These are phyloP conservation scores for Alternaria alternata DNA, from an alignment of 2,329 filamentous ascomycete genomes.

Conservation along the genomic window DNA sequence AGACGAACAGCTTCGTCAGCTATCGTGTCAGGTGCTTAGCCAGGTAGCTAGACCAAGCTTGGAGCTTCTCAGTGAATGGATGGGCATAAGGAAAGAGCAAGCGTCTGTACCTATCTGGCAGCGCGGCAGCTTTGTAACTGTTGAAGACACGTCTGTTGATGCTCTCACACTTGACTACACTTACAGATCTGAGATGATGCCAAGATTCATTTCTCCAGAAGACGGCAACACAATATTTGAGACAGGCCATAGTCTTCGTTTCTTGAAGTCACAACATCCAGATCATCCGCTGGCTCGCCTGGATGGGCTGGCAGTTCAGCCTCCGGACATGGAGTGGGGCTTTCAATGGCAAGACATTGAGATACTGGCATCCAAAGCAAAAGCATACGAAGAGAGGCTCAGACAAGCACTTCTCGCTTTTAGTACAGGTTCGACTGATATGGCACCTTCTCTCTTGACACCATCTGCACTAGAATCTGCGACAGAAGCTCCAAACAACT, in stretches of 20 bases:
- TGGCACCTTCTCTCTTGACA: not conserved
- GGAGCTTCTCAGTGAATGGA: slow-evolving; percentile 74
- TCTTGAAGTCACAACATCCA: slow-evolving; percentile 74
- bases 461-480: not conserved
- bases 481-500: not conserved
- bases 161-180: slow-evolving; percentile 61
- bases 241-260: slow-evolving; percentile 76
- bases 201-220: slow-evolving; percentile 74
- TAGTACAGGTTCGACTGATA: slow-evolving; percentile 9
- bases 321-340: slow-evolving; percentile 71
- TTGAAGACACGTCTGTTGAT: slow-evolving; percentile 36
- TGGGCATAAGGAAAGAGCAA: slow-evolving; percentile 66
- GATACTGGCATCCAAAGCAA: slow-evolving; percentile 67
- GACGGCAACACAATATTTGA: slow-evolving; percentile 79
- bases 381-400: slow-evolving; percentile 58
- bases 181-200: slow-evolving; percentile 71
- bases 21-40: slow-evolving; percentile 72
- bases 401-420: slow-evolving; percentile 42
- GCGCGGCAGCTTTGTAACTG: slow-evolving; percentile 40
- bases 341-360: slow-evolving; percentile 77
- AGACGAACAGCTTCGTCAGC: slow-evolving; percentile 66
- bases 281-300: slow-evolving; percentile 71
- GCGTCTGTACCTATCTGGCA: slow-evolving; percentile 35
- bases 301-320: slow-evolving; percentile 58
- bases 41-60: slow-evolving; percentile 72